Evolutionary conservation across 2,329 filamentous ascomycete genomes (phyloP).

Genomic region (Pseudogymnoascus sp.): DNA sequence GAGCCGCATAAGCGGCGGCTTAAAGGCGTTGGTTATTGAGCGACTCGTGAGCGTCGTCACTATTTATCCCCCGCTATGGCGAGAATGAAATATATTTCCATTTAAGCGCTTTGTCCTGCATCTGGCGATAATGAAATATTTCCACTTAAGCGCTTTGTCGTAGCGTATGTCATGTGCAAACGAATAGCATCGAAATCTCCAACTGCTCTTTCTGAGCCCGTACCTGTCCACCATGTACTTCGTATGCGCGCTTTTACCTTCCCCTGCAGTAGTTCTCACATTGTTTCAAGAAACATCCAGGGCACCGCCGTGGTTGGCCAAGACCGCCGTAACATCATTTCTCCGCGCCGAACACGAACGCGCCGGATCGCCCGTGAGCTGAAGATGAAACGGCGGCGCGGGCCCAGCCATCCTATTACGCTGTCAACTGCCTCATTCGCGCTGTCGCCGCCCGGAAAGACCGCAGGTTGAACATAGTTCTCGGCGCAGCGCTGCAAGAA

Average conservation of each 20-base stretch:
- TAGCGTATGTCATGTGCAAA: neutral
- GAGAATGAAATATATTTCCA: no score
- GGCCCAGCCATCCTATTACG: neutral
- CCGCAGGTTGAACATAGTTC: no score
- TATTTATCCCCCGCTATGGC: neutral
- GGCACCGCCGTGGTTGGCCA: neutral
- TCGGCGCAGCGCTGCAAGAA: neutral
- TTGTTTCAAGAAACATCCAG: neutral
- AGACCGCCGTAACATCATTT: neutral
- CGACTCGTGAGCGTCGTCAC: neutral
- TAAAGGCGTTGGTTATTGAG: neutral
- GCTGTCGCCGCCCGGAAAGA: neutral
- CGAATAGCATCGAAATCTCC: neutral
- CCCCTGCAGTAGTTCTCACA: slow-evolving; percentile 1
- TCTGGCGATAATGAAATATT: neutral
- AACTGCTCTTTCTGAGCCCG: no score
- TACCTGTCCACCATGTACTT: neutral
- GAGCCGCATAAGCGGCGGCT: neutral
- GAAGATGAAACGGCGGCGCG: neutral
- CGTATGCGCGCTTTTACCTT: neutral
- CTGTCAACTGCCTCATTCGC: neutral
- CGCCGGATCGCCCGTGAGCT: neutral
- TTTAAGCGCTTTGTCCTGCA: no score
- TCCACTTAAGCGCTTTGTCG: neutral
- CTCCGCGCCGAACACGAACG: neutral